Evolutionary conservation across 1,284 basidiomycete genomes (phyloP).

Genomic region (Rhodotorula sp.): DNA sequence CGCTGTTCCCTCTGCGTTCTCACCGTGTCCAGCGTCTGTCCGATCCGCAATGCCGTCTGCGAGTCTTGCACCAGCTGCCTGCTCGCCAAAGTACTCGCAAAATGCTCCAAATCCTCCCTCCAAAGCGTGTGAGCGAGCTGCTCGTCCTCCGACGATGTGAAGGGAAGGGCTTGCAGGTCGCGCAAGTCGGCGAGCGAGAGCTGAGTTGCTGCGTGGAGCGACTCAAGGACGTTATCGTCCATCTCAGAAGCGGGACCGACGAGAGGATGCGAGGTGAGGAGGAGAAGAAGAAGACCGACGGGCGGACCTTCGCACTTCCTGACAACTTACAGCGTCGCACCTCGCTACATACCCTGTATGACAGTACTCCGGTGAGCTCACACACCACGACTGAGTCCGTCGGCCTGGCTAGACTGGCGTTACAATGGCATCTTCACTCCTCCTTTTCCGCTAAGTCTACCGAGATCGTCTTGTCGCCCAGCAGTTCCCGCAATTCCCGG

Average conservation of each 20-base stretch:
- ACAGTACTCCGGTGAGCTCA: too few species aligned
- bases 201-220: not conserved
- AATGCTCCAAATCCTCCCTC: not conserved
- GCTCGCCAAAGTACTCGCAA: not conserved
- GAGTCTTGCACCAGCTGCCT: not conserved
- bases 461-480: slow-evolving; percentile 40
- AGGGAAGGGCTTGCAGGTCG: not conserved
- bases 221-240: not conserved
- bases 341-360: too few species aligned
- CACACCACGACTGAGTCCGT: too few species aligned
- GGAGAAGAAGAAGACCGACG: not conserved
- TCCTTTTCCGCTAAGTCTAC: slow-evolving; percentile 28
- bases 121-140: not conserved
- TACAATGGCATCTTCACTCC: not conserved
- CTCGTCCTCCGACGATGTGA: not conserved
- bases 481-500: slow-evolving; percentile 57
- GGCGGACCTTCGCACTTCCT: not conserved
- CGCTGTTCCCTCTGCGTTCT: too few species aligned
- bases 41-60: not conserved
- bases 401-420: not conserved
- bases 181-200: not conserved
- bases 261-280: not conserved
- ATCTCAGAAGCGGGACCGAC: not conserved
- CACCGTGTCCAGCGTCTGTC: not conserved
- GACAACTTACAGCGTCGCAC: too few species aligned